These are phyloP conservation scores for Pseudisothecium myosuroides DNA, from an alignment of 225 moss, liverwort and hornwort genomes.

Conservation along the genomic window DNA sequence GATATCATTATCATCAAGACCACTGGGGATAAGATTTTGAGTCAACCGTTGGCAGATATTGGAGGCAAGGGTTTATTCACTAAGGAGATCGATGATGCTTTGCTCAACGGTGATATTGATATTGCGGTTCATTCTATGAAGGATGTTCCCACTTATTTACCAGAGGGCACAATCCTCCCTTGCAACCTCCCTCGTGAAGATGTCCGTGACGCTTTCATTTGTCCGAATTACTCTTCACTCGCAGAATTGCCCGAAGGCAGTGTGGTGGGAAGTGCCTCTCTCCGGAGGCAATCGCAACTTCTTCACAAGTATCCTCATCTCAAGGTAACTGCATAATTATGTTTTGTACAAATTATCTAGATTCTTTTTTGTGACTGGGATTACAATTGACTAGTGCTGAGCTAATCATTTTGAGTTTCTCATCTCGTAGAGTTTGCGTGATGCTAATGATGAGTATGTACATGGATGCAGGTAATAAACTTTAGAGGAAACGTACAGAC, in stretches of 20 bases:
- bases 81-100: conserved; percentile 89
- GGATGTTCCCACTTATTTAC: conserved; percentile 56
- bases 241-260: conserved; percentile 84
- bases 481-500: conserved; percentile 98
- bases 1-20: conserved; percentile 93
- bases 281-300: conserved; percentile 82
- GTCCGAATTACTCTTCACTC: conserved; percentile 55
- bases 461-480: conserved; percentile 52
- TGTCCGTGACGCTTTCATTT: conserved; percentile 90
- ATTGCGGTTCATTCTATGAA: conserved; percentile 97
- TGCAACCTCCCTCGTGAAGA: conserved; percentile 74
- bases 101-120: conserved; percentile 67
- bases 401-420: neutral
- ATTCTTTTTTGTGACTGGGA: neutral
- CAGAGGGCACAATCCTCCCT: conserved; percentile 41
- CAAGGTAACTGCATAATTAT: conserved; percentile 17
- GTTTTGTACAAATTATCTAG: neutral
- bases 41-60: conserved; percentile 84
- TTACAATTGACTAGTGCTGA: neutral
- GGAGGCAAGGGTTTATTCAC: conserved; percentile 95
- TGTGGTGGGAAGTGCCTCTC: conserved; percentile 86
- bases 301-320: conserved; percentile 68
- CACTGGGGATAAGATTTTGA: conserved; percentile 91
- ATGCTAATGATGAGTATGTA: neutral
- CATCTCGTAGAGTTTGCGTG: neutral